A percentile compares a stretch with the other conserved stretches of the same genome.
These are phyloP conservation scores for Dillenia suffruticosa DNA, from an alignment of 164 flowering plant genomes.

Conservation along the genomic window DNA sequence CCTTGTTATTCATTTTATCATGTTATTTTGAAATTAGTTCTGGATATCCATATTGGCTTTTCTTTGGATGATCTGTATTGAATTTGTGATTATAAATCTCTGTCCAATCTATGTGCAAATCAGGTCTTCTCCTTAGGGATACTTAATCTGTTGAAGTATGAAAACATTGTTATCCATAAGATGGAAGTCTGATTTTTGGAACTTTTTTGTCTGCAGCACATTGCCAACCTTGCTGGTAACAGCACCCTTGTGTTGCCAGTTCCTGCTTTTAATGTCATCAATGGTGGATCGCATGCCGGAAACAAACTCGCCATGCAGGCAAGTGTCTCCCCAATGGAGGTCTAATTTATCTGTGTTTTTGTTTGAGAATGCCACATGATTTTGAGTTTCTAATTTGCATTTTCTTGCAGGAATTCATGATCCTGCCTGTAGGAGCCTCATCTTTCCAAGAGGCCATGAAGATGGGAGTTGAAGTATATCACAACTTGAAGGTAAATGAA, in stretches of 20 bases:
- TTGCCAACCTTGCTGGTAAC: constrained; percentile 93
- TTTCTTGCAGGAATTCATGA: constrained; percentile 77
- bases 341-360: background rate
- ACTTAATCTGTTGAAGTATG: too few relatives aligned
- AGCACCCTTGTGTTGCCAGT: constrained; percentile 79
- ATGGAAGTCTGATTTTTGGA: too few relatives aligned
- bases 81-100: too few relatives aligned
- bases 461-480: constrained; percentile 97
- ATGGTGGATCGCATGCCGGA: constrained; percentile 96
- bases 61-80: too few relatives aligned
- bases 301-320: constrained; percentile 95
- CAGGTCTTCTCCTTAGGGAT: too few relatives aligned
- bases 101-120: too few relatives aligned
- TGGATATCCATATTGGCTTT: too few relatives aligned
- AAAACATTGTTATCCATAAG: too few relatives aligned
- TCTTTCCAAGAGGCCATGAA: constrained; percentile 92
- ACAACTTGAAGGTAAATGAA: constrained; percentile 58
- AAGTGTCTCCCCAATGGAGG: constrained; percentile 4
- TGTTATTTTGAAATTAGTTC: too few relatives aligned
- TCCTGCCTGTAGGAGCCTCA: constrained; percentile 85
- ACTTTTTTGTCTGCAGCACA: constrained; percentile 48
- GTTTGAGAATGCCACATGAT: background rate
- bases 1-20: too few relatives aligned
- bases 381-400: constrained; percentile 8
- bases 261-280: constrained; percentile 93